Conservation (phyloP, 1,284 basidiomycete genomes). For the Ustilago nuda region DNA sequence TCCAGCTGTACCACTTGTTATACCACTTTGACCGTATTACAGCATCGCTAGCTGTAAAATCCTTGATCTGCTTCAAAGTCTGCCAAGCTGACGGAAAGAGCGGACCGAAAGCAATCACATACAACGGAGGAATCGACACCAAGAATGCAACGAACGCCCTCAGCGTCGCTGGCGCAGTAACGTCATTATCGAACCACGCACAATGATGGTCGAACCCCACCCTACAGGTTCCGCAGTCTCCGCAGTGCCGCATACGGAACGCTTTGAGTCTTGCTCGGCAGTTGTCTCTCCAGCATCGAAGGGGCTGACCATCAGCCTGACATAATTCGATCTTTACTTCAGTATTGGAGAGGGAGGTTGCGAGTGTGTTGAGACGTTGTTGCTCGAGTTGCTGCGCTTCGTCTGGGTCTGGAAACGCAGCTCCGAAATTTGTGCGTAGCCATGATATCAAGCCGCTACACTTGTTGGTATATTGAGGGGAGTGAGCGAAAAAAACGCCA, state of each 20-base stretch:
- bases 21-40: slow-evolving; percentile 16
- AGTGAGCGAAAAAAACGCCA: slow-evolving; percentile 32
- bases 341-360: background rate
- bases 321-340: slow-evolving; percentile 15
- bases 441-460: background rate
- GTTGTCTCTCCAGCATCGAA: slow-evolving; percentile 32
- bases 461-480: background rate
- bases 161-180: slow-evolving; percentile 27
- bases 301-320: slow-evolving; percentile 21
- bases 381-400: background rate
- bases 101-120: slow-evolving; percentile 19
- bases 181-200: slow-evolving; percentile 55
- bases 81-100: slow-evolving; percentile 23
- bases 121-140: slow-evolving; percentile 27
- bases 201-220: slow-evolving; percentile 54
- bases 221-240: slow-evolving; percentile 43
- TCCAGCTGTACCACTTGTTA: slow-evolving; percentile 37
- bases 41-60: slow-evolving; percentile 8
- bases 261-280: slow-evolving; percentile 32
- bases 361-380: background rate
- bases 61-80: background rate
- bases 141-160: slow-evolving; percentile 29
- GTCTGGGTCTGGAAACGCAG: slow-evolving; percentile 5
- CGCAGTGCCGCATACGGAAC: slow-evolving; percentile 41
- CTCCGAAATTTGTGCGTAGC: slow-evolving; percentile 15